Conservation (phyloP, 306 rosid genomes). For the Echinosophora koreensis region DNA sequence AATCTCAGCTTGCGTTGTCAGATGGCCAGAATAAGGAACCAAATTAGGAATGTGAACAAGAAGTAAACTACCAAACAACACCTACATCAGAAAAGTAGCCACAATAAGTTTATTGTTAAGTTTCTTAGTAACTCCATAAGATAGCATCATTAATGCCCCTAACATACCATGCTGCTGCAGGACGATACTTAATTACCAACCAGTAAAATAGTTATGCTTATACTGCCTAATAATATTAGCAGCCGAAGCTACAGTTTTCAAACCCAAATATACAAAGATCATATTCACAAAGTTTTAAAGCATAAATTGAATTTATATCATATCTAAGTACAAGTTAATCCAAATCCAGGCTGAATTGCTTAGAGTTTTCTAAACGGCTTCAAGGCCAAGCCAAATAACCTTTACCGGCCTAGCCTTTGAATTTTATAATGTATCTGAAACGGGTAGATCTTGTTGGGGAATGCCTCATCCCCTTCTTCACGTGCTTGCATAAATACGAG, state of each 20-base stretch:
- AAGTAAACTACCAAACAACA: conserved; percentile 74
- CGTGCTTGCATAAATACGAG: too few relatives aligned
- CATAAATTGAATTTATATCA: neutral
- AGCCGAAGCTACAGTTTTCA: conserved; percentile 6
- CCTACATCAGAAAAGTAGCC: conserved; percentile 58
- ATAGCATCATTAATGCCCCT: conserved; percentile 14
- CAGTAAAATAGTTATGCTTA: too few relatives aligned
- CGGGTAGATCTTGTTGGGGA: neutral
- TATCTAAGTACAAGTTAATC: neutral
- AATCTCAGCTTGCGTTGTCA: conserved; percentile 52
- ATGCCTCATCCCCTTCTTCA: too few relatives aligned
- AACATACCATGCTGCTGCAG: neutral
- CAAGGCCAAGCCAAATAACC: conserved; percentile 18
- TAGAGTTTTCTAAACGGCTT: conserved; percentile 18
- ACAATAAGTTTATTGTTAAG: conserved; percentile 16
- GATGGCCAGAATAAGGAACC: conserved; percentile 73
- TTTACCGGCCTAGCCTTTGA: neutral
- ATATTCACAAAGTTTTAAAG: neutral
- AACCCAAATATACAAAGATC: conserved; percentile 10
- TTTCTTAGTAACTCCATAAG: neutral
- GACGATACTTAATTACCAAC: too few relatives aligned
- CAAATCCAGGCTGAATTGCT: neutral
- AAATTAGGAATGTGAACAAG: conserved; percentile 71
- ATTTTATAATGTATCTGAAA: conserved; percentile 6
- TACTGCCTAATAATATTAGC: too few relatives aligned